These are phyloP conservation scores for Monilinia polystroma DNA, from an alignment of 2,329 filamentous ascomycete species.

Conservation along the genomic window DNA sequence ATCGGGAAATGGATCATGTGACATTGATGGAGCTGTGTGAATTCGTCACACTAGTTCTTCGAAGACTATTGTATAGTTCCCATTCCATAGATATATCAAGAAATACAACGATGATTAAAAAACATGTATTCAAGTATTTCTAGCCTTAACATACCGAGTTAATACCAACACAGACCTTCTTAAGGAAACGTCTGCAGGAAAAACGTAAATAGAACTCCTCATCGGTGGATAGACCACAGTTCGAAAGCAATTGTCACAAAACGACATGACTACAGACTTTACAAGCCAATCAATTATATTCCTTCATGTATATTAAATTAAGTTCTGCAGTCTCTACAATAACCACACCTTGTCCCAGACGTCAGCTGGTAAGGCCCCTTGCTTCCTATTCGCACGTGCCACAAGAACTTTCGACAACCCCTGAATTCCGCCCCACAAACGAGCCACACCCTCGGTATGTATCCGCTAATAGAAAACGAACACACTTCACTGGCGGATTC, in stretches of 20 bases:
- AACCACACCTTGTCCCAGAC: background rate
- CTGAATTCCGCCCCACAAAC: background rate
- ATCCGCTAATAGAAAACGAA: conserved; percentile 6
- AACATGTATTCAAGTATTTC: too few relatives aligned
- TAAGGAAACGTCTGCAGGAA: too few relatives aligned
- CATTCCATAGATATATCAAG: too few relatives aligned
- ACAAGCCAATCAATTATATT: background rate
- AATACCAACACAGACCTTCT: too few relatives aligned
- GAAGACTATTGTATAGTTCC: too few relatives aligned
- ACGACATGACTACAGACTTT: background rate
- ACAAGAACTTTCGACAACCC: background rate
- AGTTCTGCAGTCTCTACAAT: background rate
- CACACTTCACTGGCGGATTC: background rate
- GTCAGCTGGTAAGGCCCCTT: background rate
- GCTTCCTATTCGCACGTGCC: background rate
- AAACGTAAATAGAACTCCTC: too few relatives aligned
- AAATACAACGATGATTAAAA: too few relatives aligned
- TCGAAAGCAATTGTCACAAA: background rate
- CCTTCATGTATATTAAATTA: background rate
- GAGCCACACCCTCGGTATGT: conserved; percentile 4
- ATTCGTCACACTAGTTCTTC: too few relatives aligned
- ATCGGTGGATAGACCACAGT: background rate
- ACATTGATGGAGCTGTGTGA: too few relatives aligned
- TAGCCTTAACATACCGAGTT: too few relatives aligned
- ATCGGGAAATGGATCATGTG: too few relatives aligned